Evolutionary conservation across 2,329 filamentous ascomycete species (phyloP), one percentile per base, ranked within the genome.

Genomic region (Penicillium sp.): DNA sequence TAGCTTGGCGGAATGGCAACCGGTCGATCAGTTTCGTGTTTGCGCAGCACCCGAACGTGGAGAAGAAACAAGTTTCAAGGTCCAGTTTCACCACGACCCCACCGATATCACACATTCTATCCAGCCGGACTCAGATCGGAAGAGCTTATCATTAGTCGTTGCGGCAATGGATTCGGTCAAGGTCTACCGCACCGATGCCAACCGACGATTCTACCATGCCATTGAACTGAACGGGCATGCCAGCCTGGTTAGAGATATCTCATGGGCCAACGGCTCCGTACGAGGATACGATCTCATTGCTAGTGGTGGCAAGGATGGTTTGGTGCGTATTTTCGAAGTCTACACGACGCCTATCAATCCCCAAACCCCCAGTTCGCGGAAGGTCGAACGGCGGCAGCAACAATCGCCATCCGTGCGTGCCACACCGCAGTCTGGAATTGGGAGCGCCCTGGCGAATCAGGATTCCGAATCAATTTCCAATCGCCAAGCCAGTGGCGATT

Each of bases 261-360:
- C 91, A 2, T 99, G 95, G 95, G 91, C 93, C 1, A 90, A 92
- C 48, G 93, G 92, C 13, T 96, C 92, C 63, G 91, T 96, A 67
- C 82, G 93, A 39, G 93, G 93, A 1, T 93, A 91, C 72, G 95
- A 99, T 73, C 84, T 93, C 56, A 84, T 98, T 65, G 95, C 93
- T 3, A 96, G 93, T 6, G 93, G 92, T 2, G 95, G 91, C 71
- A 96, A 96, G 73, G 95, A 99, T 71, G 93, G 95, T 3, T 88
- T 86, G 65, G 86, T 97, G 41, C 84, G 93, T 41, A 89, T 99
- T n/a, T 96, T 96, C 69, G 87, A 93, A 66, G 70, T 78, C 4
- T 75, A 77, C 58, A 78, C 75, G n/a, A 66, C 64, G 1, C 53
- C 71, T 3, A 63, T 65, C 22, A 64, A 63, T 16, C 71, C 63